A percentile compares a stretch with the other conserved stretches of the same genome.
These are phyloP conservation scores for Xylariaceae sp. DNA, from an alignment of 2,329 filamentous ascomycete species.

Conservation along the genomic window DNA sequence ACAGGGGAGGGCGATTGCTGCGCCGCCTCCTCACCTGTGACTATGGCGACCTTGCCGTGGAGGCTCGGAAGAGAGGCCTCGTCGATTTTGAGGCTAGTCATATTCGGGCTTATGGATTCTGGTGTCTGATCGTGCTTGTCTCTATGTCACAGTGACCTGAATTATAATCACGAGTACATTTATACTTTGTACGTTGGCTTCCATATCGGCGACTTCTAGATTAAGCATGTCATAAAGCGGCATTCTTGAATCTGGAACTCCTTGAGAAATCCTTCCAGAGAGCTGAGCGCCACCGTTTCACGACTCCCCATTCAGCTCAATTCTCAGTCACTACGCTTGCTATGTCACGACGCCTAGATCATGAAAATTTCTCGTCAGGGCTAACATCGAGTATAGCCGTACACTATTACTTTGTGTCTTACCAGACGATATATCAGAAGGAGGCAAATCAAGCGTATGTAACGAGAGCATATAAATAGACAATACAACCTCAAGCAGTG, in stretches of 20 bases:
- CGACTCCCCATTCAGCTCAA: not conserved
- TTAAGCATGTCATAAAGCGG: not conserved
- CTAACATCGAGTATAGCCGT: too few species aligned
- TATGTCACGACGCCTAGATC: too few species aligned
- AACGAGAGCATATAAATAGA: too few species aligned
- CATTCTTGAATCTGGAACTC: not conserved
- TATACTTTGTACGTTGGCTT: not conserved
- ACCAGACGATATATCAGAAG: too few species aligned
- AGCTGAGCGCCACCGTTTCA: not conserved
- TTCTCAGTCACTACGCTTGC: too few species aligned
- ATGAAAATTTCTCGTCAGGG: too few species aligned
- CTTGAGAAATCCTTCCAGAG: not conserved
- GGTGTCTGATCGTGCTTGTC: not conserved
- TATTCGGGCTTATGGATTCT: not conserved
- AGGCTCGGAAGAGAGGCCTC: not conserved
- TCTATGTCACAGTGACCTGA: not conserved
- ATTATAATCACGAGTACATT: not conserved
- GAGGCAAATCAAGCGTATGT: too few species aligned
- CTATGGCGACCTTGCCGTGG: not conserved
- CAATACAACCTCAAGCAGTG: too few species aligned
- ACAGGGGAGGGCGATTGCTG: not conserved
- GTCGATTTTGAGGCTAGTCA: not conserved
- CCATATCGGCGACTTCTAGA: not conserved
- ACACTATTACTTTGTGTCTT: too few species aligned
- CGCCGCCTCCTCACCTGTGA: not conserved